Percentiles rank a stretch among this genome's conserved stretches.
phyloP scores from a whole-genome alignment of 2,329 filamentous ascomycete genomes.

The Arthrobotrys sphaeroides region DNA sequence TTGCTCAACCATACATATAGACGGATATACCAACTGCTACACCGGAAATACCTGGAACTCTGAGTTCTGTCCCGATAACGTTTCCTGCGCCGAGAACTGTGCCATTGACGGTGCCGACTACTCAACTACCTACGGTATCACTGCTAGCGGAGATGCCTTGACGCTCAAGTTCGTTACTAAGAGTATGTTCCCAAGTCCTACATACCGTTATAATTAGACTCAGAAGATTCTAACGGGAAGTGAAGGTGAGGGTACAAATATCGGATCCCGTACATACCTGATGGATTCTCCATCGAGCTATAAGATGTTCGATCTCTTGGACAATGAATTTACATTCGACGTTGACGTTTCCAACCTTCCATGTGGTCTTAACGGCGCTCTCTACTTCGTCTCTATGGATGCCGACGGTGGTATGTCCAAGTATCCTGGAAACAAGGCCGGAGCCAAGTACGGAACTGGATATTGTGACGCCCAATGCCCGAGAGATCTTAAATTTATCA shows the following conservation, averaged over 20 bases:
- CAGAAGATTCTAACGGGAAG: background rate
- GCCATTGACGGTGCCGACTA: conserved; percentile 69
- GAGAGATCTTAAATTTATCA: conserved; percentile 69
- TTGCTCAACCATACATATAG: conserved; percentile 5
- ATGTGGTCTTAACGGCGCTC: conserved; percentile 75
- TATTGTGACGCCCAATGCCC: conserved; percentile 68
- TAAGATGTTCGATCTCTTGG: conserved; percentile 72
- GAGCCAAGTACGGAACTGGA: conserved; percentile 70
- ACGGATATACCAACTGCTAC: conserved; percentile 65
- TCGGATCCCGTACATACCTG: conserved; percentile 69
- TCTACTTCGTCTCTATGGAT: conserved; percentile 74
- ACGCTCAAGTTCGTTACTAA: conserved; percentile 70
- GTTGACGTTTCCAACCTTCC: conserved; percentile 76
- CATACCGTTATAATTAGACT: background rate
- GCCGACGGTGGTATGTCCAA: conserved; percentile 67
- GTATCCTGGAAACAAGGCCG: conserved; percentile 65
- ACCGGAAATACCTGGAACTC: conserved; percentile 62
- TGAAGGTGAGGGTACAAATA: conserved; percentile 58
- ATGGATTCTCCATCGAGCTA: conserved; percentile 70
- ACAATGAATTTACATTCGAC: conserved; percentile 76
- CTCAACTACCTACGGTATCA: conserved; percentile 67
- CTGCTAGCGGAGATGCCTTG: conserved; percentile 66
- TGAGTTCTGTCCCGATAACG: conserved; percentile 63
- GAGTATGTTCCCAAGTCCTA: conserved; percentile 57
- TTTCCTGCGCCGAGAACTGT: conserved; percentile 65